phyloP scores from a whole-genome alignment of 1,284 basidiomycete genomes.

The Fomitopsis pinicola region DNA sequence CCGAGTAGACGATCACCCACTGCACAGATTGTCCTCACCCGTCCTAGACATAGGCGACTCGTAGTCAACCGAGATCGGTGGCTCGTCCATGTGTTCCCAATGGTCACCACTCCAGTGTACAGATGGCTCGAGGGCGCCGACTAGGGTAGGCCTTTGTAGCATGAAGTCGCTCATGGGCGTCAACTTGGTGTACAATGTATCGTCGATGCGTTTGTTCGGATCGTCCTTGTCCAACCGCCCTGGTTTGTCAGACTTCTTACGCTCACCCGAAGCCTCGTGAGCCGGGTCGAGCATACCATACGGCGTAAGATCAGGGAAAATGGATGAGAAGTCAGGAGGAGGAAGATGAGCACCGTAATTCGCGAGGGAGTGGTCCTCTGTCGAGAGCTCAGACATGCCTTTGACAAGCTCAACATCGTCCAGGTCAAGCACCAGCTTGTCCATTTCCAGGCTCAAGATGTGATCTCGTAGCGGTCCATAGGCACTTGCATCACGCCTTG shows the following conservation, averaged over 20 bases:
- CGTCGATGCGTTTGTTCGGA: slow-evolving; percentile 63
- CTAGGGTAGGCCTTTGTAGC: slow-evolving; percentile 60
- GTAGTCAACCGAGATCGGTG: slow-evolving; percentile 43
- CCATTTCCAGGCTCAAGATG: slow-evolving; percentile 52
- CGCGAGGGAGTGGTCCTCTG: slow-evolving; percentile 31
- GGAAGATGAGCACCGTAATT: slow-evolving; percentile 30
- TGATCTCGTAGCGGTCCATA: slow-evolving; percentile 55
- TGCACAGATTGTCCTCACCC: slow-evolving; percentile 42
- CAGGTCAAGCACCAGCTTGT: slow-evolving; percentile 57
- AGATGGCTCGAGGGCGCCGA: slow-evolving; percentile 65
- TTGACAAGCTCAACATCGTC: slow-evolving; percentile 34
- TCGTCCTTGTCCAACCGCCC: slow-evolving; percentile 40
- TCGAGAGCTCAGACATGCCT: slow-evolving; percentile 34
- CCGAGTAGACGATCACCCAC: slow-evolving; percentile 29
- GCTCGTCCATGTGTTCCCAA: slow-evolving; percentile 61
- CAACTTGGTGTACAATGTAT: slow-evolving; percentile 62
- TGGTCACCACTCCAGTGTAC: slow-evolving; percentile 57
- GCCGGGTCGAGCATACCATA: slow-evolving; percentile 48
- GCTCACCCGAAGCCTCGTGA: slow-evolving; percentile 29
- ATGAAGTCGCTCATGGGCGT: slow-evolving; percentile 65
- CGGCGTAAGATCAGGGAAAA: slow-evolving; percentile 63
- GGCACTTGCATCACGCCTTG: slow-evolving; percentile 32
- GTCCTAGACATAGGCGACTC: slow-evolving; percentile 36
- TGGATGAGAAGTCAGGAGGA: slow-evolving; percentile 41
- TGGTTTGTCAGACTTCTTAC: slow-evolving; percentile 34